Evolutionary conservation across 78 protist genomes (phyloP), one percentile per base, ranked within the genome.

Genomic region (Dictyostelium purpureum): DNA sequence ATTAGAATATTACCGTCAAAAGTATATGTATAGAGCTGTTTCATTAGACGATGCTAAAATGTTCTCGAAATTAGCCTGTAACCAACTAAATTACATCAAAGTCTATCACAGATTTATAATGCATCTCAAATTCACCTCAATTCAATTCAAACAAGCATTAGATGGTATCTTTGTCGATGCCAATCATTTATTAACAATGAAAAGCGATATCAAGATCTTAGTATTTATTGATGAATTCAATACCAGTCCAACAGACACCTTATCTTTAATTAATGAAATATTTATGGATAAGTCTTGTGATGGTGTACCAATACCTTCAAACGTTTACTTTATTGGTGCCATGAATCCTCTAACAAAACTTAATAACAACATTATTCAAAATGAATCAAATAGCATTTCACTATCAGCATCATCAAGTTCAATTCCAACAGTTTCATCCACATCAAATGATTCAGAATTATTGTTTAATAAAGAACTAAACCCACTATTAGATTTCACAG

Each of bases 321-420:
- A 87, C 56, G 87, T 93, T 18, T 88, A 79, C 33, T 94, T 78
- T 78, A 63, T 94, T 56, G 96, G 89, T 38, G 96, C 96, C 38
- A 79, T 87, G 91, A 94, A 94, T 52, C 95, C 93, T 40, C 31
- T 56, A 28, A 54, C 63, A 59, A 42, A 81, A 52, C 21, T 40
- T 37, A 18, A 19, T 24, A 43, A 45, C 6, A 1, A 57, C 18
- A 26, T 59, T 2, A n/a, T 54, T 16, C 1, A 37, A 57, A n/a
- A 0, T 10, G 1, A 6, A 61, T 14, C 24, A 61, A 33, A 37
- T 33, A 65, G 7, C 11, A 43, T 4, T 4, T 43, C 63, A 47
- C 1, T 1, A 18, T 76, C 75, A 6, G 10, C 70, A 10, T 19
- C 4, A 31, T n/a, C 79, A 73, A 33, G 26, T 33, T 0, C 24